Percentiles rank a stretch among this genome's conserved stretches.
Conservation (phyloP, 2,329 filamentous ascomycete genomes). For the Aureobasidium sp. region DNA sequence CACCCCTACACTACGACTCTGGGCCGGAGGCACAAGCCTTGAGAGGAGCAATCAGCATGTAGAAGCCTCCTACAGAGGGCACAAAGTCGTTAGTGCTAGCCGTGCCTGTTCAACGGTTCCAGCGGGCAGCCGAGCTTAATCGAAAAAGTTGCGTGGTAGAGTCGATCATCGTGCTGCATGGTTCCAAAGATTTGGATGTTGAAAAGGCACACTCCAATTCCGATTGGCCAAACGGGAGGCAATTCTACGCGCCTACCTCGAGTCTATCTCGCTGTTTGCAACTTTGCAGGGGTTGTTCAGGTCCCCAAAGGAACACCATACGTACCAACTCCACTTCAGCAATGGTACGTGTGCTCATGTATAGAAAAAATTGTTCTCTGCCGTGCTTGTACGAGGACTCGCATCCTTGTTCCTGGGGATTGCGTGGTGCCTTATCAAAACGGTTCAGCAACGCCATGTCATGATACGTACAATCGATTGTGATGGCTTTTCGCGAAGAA, state of each 20-base stretch:
- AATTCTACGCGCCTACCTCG: background rate
- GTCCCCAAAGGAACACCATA: background rate
- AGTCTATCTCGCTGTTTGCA: slow-evolving; percentile 4
- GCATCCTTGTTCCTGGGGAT: background rate
- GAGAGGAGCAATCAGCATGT: slow-evolving; percentile 7
- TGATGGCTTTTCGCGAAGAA: background rate
- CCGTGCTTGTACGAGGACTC: background rate
- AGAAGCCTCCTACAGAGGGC: slow-evolving; percentile 4
- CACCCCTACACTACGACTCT: slow-evolving; percentile 7
- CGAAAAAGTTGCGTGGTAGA: background rate
- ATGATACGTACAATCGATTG: slow-evolving; percentile 2
- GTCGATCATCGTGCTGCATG: slow-evolving; percentile 2
- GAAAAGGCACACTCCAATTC: background rate
- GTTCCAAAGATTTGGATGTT: slow-evolving; percentile 1
- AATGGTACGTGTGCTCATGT: background rate
- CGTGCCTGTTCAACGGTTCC: background rate
- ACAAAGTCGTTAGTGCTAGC: slow-evolving; percentile 11
- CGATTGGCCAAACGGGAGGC: background rate
- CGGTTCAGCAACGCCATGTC: background rate
- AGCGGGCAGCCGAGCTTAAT: slow-evolving; percentile 8
- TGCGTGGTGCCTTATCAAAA: background rate
- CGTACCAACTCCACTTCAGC: background rate
- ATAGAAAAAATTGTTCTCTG: background rate
- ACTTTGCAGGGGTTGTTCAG: slow-evolving; percentile 4
- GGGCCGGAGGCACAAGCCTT: slow-evolving; percentile 5